Base-by-base conservation (phyloP, 768 basidiomycete species). In the Roridomyces roridus region DNA sequence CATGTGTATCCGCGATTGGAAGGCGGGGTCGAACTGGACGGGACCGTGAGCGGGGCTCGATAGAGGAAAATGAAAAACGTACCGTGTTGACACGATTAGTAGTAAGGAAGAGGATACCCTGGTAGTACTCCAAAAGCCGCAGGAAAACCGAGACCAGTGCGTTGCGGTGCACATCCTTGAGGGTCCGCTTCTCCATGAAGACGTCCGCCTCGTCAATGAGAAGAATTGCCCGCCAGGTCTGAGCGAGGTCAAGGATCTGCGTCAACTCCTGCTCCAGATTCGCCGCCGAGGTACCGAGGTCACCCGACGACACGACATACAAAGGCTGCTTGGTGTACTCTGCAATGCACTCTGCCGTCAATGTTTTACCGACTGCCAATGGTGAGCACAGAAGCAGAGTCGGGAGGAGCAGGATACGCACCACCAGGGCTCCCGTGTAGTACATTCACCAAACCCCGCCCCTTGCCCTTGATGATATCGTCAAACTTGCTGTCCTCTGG, bases 151-250 rank as follows among this genome's bases (percentile, higher is more conserved):
- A 55, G 28, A 66, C 67, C 10, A 68, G 44, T 11, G 64, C 64
- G 44, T 67, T 65, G 18, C 64, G 57, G 14, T 57, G 17, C 12
- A 67, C 51, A 24, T 67, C 60, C 4, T 49, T 56, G 12, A 55
- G 46, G 17, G 46, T 52, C 29, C 66, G 64, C 46, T 64, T 47
- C 46, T 68, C 56, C 0, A 68, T 46, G 53, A 63, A 68, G 12
- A 68, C 67, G 14, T 68, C 67, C 6, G 67, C 67, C 46, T 67
- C 67, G 34, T 68, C 64, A 18, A 68, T 49, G 21, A 68, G 56
- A 1, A 68, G 23, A 6, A 68, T 55, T 6, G 67, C 66, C 26
- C 51, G 52, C 67, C 67, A 68, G 12, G 48, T 50, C 6, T 54
- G 40, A 1, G 67, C 64, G 36, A 67, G 56, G 25, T 59, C 51